Evolutionary conservation across 225 moss, liverwort and hornwort genomes (phyloP), one percentile per base, ranked within the genome.

Genomic region (Antitrichia curtipendula): DNA sequence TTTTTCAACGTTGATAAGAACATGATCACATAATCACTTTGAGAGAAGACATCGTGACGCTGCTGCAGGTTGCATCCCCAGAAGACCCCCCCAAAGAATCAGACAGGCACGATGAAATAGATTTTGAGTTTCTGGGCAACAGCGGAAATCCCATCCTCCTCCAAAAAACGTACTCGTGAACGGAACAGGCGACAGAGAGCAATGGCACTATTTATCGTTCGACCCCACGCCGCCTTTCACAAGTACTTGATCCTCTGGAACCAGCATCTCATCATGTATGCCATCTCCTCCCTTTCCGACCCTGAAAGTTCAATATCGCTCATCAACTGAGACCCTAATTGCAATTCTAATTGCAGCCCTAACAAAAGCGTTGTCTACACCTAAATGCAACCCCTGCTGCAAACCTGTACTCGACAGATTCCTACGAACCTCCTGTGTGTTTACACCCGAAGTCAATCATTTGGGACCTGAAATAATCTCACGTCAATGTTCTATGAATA

Each of bases 91-190:
- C 73, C 7, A 83, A 68, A 59, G 86, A 66, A 64, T 60, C 53
- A 54, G 82, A 92, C 85, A 78, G 8, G 34, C 91, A 93, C 49
- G 91, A 89, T 71, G 91, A 93, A 82, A 91, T n/a, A n/a, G 90
- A 91, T 62, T 91, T 93, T 68, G 91, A 93, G 85, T 90, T 93
- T 82, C 87, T 91, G 17, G 91, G 91, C 70, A 91, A 91, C 11
- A 89, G 54, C 62, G 90, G 91, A 12, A 49, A 91, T 21, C 91
- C 93, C 34, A 56, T 88, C 88, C 58, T 88, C 88, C 58, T 57
- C 17, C 54, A 61, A 90, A 88, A 14, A 93, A 90, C 58, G 49
- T 85, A 24, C 50, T 66, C 34, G 2, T 90, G 54, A 76, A 84
- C 41, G 90, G 90, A 57, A n/a, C 22, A 22, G 86, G 88, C 32